These are phyloP conservation scores for Pseudogymnoascus sp. DNA, from an alignment of 2,329 filamentous ascomycete species.

Conservation along the genomic window DNA sequence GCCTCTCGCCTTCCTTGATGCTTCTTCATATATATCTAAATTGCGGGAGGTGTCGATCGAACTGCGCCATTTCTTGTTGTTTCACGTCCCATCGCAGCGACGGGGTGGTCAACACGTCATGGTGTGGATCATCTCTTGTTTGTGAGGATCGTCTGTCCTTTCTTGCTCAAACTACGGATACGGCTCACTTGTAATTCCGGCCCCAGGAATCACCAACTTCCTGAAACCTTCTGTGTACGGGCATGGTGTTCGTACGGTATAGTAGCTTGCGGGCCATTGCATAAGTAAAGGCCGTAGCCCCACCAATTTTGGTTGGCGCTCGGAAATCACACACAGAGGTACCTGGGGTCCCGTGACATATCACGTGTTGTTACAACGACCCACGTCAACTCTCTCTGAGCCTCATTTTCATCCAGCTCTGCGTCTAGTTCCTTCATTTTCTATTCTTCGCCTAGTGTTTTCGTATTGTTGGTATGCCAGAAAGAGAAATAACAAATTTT, in stretches of 20 bases:
- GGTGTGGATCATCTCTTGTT: neutral
- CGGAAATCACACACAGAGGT: too few relatives aligned
- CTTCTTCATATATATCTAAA: neutral
- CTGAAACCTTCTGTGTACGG: too few relatives aligned
- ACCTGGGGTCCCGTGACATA: neutral
- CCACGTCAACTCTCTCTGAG: neutral
- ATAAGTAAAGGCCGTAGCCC: too few relatives aligned
- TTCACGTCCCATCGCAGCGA: too few relatives aligned
- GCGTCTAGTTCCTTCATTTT: neutral
- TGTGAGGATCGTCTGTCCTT: neutral
- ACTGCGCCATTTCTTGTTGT: neutral
- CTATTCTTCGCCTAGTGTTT: too few relatives aligned
- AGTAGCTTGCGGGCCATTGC: too few relatives aligned
- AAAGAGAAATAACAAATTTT: neutral
- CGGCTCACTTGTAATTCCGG: too few relatives aligned
- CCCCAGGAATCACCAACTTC: too few relatives aligned
- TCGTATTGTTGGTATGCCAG: neutral
- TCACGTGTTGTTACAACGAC: neutral
- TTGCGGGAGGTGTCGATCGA: neutral
- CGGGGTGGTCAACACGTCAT: neutral
- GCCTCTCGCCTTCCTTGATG: neutral
- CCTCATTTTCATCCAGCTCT: neutral
- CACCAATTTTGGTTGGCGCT: too few relatives aligned
- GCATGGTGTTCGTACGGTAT: too few relatives aligned
- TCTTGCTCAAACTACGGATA: neutral